Percentiles rank a stretch among this genome's conserved stretches.
These are phyloP conservation scores for Hanseniaspora nectarophila DNA, from an alignment of 805 yeast genomes.

Conservation along the genomic window DNA sequence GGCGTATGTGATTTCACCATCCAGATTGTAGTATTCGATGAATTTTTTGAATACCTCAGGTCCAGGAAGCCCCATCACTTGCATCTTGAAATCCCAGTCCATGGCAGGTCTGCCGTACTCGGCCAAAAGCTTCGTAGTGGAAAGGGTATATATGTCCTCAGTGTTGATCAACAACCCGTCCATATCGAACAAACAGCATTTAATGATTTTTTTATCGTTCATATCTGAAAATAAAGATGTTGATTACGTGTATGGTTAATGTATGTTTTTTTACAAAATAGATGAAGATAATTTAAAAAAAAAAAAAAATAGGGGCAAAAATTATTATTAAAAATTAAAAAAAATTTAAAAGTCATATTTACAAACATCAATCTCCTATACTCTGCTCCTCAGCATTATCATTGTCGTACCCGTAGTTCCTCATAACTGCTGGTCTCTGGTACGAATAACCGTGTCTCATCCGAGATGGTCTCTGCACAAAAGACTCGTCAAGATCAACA, in stretches of 20 bases:
- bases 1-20: conserved; percentile 43
- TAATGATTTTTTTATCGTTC: conserved; percentile 17
- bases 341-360: too few relatives aligned
- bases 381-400: conserved; percentile 10
- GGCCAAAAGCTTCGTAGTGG: conserved; percentile 53
- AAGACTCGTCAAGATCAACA: conserved; percentile 4
- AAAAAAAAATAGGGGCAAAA: too few relatives aligned
- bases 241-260: too few relatives aligned
- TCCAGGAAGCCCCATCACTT: conserved; percentile 87
- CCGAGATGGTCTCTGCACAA: conserved; percentile 1
- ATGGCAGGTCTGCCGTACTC: conserved; percentile 64
- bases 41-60: conserved; percentile 54
- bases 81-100: conserved; percentile 82
- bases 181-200: conserved; percentile 52
- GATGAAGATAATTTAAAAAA: too few relatives aligned
- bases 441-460: not conserved
- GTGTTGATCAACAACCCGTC: conserved; percentile 89
- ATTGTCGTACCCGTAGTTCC: not conserved
- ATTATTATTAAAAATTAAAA: too few relatives aligned
- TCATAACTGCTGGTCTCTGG: not conserved
- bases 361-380: conserved; percentile 7
- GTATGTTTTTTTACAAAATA: too few relatives aligned
- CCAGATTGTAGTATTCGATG: conserved; percentile 56
- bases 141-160: conserved; percentile 80
- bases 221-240: too few relatives aligned